Evolutionary conservation across 208 protist species (phyloP), one percentile per base, ranked within the genome.

Genomic region (Trypanosoma brucei): DNA sequence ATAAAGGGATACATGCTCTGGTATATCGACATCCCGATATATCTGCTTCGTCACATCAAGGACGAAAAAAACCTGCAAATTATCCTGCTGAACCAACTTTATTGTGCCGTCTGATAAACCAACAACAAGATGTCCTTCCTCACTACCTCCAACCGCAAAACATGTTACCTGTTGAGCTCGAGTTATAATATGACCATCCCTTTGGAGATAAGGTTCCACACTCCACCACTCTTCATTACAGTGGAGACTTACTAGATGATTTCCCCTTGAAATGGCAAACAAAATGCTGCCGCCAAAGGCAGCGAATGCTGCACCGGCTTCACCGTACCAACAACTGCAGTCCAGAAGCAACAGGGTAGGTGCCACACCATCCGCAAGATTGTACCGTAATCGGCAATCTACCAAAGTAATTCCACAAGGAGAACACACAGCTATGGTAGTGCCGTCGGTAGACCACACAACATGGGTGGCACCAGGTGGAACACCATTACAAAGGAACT

Each of bases 171-270:
- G 67, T 35, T 76, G 68, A 0, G 68, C 62, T 8, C 76, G 68
- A 2, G 60, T 68, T 14, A 92, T 49, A 37, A 86, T 75, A 52
- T 93, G 86, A 9, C 86, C 86, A 61, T 93, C 83, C 4, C 83
- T 73, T 34, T 81, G 67, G 11, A 84, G 40, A 33, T 64, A 31
- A 2, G 52, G 53, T 8, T 54, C 35, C 22, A 37, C 36, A n/a
- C 11, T 11, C 14, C 13, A 55, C 13, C 3, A 58, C 11, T 37
- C 7, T 22, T 52, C 49, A 14, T 65, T 67, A 33, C 75, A 72
- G 9, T 39, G 40, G 1, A 75, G 55, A 13, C 63, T 63, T 14
- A 90, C 70, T 0, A 90, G 65, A 63, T 90, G 83, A 42, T 72
- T 79, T 7, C 38, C 42, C 0, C 7, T 31, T 0, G 74, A 78